Base-by-base conservation (phyloP, 75 land plant species). In the Sequoiadendron giganteum region DNA sequence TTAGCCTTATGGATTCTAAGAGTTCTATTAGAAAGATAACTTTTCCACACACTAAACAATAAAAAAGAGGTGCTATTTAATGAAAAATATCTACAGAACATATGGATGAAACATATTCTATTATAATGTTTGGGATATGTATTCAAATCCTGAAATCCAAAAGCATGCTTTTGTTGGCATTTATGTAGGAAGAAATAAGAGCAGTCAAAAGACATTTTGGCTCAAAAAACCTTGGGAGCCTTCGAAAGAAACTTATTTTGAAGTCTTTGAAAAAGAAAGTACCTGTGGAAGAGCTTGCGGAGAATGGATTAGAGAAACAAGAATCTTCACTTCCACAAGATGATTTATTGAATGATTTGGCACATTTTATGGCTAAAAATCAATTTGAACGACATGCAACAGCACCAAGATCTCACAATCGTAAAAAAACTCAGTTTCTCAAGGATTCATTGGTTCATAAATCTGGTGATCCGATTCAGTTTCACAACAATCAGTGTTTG, bases 331-430 rank as follows among this genome's bases (percentile, higher is more conserved):
- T 0, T 49, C 52, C 1, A 49, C 32, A 11, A 49, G 13, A 49
- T 49, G 52, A 49, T 49, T 49, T 55, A 55, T 40, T 85, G 2
- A 54, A 52, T 16, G 86, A 55, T 55, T 85, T 55, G 65, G 65
- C 86, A 85, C 47, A 14, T 30, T 85, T 85, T 21, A 85, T 85
- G 86, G 86, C 42, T 36, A 55, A 52, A 32, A 54, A 36, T 55
- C 56, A 85, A 54, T 55, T 15, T 85, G 42, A 85, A 55, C 65
- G 13, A 19, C 40, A 36, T 85, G 38, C 43, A 81, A 25, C 83
- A 45, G 21, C 84, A 82, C 43, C 34, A 82, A 45, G 30, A 10
- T 28, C 52, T 45, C n/a, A 39, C 48, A 45, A 43, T 81, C 83
- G 52, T 49, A 49, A 49, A 10, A 49, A 9, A 49, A 49, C 1